Base-by-base conservation (phyloP, 495 filamentous ascomycete species). In the Aspergillus bridgeri region DNA sequence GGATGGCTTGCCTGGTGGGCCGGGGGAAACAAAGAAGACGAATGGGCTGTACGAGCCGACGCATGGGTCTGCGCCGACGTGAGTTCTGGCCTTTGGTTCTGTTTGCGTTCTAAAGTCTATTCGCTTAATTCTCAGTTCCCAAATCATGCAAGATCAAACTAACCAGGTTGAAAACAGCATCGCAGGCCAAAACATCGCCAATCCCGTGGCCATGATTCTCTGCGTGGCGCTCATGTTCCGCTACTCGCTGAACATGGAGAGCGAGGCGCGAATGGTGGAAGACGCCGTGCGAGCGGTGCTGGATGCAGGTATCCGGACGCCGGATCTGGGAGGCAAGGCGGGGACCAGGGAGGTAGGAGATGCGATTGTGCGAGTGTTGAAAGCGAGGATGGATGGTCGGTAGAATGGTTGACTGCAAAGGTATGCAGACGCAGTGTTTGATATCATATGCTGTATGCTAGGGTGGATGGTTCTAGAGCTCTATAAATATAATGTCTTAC, bases 221-320 rank as follows among this genome's bases (percentile, higher is more conserved):
- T 92, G 89, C 5, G 86, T 93, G 21, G 91, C 90, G 58, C 89
- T 96, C 87, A 89, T 97, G 89, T 83, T 96, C 62, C 86, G 86
- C 57, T 96, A 96, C 75, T 95, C 90, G 4, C 79, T 97, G 45
- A 83, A 84, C 60, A 83, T 90, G 65, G 87, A 89, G 45, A 74
- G 79, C 19, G 83, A 94, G 65, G 89, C 92, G 4, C 74, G 75
- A 53, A 81, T 81, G 38, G 79, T 97, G 53, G 93, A 97, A 74
- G 80, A 85, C 54, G 93, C 92, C 0, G 91, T 96, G 19, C 83
- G 85, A 59, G 80, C 72, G 18, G 88, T 89, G 18, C 81, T 97
- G 53, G 91, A 96, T 60, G 78, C 77, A 25, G 89, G 88, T 7
- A 68, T 91, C 25, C 77, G 83, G 24, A 96, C 92, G 5, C 79